These are phyloP conservation scores for Sordaria brevicollis DNA, from an alignment of 495 filamentous ascomycete genomes.

Conservation along the genomic window DNA sequence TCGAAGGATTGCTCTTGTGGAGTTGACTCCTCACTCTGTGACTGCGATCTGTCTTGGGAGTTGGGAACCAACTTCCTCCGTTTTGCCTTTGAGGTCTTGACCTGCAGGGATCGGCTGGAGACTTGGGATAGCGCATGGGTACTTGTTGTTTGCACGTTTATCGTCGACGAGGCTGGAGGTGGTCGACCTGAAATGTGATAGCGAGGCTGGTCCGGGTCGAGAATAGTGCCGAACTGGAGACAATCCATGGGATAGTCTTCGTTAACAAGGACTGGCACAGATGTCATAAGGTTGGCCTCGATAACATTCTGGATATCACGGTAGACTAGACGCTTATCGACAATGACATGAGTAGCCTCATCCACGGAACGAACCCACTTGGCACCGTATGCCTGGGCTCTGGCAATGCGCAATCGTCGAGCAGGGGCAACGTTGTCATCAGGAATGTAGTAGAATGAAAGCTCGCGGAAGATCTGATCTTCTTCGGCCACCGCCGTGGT, in stretches of 20 bases:
- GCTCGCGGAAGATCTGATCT: slow-evolving; percentile 53
- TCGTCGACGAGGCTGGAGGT: background rate
- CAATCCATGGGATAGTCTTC: slow-evolving; percentile 76
- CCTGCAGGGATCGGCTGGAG: slow-evolving; percentile 15
- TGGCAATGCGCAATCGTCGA: slow-evolving; percentile 60
- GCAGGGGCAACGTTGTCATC: slow-evolving; percentile 60
- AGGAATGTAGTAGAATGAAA: slow-evolving; percentile 71
- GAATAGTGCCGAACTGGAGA: slow-evolving; percentile 46
- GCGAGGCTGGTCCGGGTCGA: slow-evolving; percentile 46
- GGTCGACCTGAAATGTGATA: slow-evolving; percentile 46
- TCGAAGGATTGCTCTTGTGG: background rate
- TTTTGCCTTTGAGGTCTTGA: slow-evolving; percentile 16
- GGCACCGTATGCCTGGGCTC: slow-evolving; percentile 67
- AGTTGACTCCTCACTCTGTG: slow-evolving; percentile 3
- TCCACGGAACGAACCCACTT: slow-evolving; percentile 26
- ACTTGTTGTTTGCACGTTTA: background rate
- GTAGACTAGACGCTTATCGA: slow-evolving; percentile 59
- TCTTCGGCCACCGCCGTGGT: slow-evolving; percentile 42
- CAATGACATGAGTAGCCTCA: slow-evolving; percentile 62
- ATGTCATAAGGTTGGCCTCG: slow-evolving; percentile 37
- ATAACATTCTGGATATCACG: slow-evolving; percentile 54
- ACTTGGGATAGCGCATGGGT: slow-evolving; percentile 18
- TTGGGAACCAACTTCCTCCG: background rate
- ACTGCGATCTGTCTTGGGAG: slow-evolving; percentile 4
- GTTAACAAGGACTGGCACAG: slow-evolving; percentile 47